Evolutionary conservation across 73 alveolate genomes (phyloP), one percentile per base, ranked within the genome.

Genomic region (Diophrys sp.): DNA sequence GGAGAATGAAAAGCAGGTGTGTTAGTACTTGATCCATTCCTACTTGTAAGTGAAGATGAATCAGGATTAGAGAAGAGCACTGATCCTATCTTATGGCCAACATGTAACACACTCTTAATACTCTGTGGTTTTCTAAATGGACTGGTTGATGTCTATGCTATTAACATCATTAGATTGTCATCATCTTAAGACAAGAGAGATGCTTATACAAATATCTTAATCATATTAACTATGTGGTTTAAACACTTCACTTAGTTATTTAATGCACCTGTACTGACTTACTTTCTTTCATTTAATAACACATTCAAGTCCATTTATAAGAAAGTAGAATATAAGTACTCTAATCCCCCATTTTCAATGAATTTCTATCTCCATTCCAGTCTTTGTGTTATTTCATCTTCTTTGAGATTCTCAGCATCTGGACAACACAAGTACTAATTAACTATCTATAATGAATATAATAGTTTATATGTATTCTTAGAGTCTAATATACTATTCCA

Each of bases 341-440:
- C 85, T 31, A 89, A 79, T 2, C 96, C 92, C 1, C 96, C 96
- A 2, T 56, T 44, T 0, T 78, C 82, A 23, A 85, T 14, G 67
- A 90, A 90, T 33, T 81, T 86, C 33, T 34, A 71, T 66, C 92
- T 85, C 93, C 96, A 90, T 30, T 83, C 89, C 30, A 27, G 34
- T 28, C 91, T 80, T 81, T 90, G 91, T 70, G 74, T 44, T n/a
- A 81, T 44, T 66, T 88, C 95, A 0, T 53, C 76, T 31, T 83
- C 89, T 56, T 74, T 76, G n/a, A 84, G 26, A 1, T 53, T 44
- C 23, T 84, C 87, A 34, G 77, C 67, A 56, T 67, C 80, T 11
- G 85, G 85, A 5, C 78, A 77, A 29, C 87, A 73, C 0, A 89
- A 69, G 33, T 86, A 72, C 14, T 87, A 71, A 66, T 86, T 85